Evolutionary conservation across 2,329 filamentous ascomycete genomes (phyloP), one percentile per base, ranked within the genome.

Genomic region (Trichoderma asperellum): DNA sequence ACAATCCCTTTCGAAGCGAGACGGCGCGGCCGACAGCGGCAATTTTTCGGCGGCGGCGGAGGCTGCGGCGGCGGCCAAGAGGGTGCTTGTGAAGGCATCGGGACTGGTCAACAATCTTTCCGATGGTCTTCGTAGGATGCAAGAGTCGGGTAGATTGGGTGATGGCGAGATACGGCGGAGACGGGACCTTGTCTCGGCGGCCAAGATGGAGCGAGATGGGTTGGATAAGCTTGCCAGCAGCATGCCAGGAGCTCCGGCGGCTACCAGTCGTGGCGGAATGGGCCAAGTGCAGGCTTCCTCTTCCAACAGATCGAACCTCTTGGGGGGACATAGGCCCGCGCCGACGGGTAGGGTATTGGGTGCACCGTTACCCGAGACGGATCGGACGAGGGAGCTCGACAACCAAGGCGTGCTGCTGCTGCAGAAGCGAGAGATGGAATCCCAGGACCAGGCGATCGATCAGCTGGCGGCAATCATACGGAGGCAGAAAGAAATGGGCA

Each of bases 401-500:
- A 96, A 96, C 74, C 79, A 85, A 5, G 92, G 91, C 0, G 89
- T 96, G 21, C 74, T 94, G 71, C 87, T 91, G 77, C 79, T 96
- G 71, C 92, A 96, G 79, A 84, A 88, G 74, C 86, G 92, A 75
- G 87, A 92, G 78, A 92, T 95, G 84, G 76, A 84, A 65, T 88
- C 92, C 72, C 92, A 96, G 76, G 92, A 96, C 73, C 78, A 89
- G 74, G 90, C 92, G 73, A 86, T 96, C 2, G 86, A 91, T 21
- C 84, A 88, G 73, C 81, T 96, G 68, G 85, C 87, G 1, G 88
- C 87, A 72, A 89, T 93, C 59, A 89, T 95, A 58, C 83, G 89
- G 59, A 83, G 91, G 70, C 91, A 95, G 82, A 90, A 87, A 76
- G 90, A 94, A 79, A 92, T 95, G 87, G 92, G 92, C 0, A 82